phyloP scores from a whole-genome alignment of 2,329 filamentous ascomycete species.

The Thyridium curvatum region DNA sequence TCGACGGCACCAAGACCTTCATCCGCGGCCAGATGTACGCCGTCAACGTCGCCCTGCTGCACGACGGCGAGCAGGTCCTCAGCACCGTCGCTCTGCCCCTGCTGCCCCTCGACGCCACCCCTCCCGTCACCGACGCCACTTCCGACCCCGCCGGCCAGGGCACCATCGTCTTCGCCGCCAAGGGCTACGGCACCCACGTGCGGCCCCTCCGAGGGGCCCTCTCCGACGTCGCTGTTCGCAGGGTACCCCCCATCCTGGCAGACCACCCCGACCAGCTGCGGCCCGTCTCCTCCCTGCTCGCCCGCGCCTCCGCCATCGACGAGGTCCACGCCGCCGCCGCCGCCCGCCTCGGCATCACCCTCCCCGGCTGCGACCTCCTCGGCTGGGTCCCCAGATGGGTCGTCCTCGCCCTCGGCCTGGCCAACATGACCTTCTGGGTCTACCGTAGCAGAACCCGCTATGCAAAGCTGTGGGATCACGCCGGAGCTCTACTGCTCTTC shows the following conservation, averaged over 20 bases:
- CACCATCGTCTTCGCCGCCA: conserved; percentile 44
- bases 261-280: conserved; percentile 12
- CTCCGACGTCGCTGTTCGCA: conserved; percentile 15
- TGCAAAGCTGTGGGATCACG: conserved; percentile 55
- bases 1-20: conserved; percentile 54
- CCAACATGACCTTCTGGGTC: conserved; percentile 50
- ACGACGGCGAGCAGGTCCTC: conserved; percentile 42
- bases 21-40: conserved; percentile 48
- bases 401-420: conserved; percentile 42
- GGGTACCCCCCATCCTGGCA: not conserved
- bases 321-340: conserved; percentile 40
- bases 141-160: conserved; percentile 36
- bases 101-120: conserved; percentile 25
- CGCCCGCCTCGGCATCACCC: conserved; percentile 30
- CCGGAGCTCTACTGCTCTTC: conserved; percentile 52
- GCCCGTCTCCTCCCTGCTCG: conserved; percentile 17
- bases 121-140: conserved; percentile 33
- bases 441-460: conserved; percentile 41
- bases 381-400: conserved; percentile 54
- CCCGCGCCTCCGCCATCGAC: conserved; percentile 34
- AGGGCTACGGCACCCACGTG: conserved; percentile 40
- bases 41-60: conserved; percentile 48
- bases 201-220: conserved; percentile 26
- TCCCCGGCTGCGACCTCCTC: conserved; percentile 44
- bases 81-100: conserved; percentile 41